phyloP scores from a whole-genome alignment of 1,139 yeast genomes.

The Yamadazyma mexicana region DNA sequence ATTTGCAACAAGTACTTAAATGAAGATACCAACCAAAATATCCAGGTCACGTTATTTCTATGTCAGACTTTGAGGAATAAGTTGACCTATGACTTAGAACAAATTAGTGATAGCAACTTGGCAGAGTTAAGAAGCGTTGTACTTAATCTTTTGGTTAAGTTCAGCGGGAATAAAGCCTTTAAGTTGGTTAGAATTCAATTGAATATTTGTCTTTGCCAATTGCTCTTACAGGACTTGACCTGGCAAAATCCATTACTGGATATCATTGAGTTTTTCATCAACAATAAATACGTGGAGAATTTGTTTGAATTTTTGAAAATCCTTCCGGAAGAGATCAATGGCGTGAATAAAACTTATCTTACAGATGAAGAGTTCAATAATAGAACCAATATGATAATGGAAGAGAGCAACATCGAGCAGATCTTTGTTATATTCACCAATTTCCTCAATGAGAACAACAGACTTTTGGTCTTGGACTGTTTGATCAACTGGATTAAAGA shows the following conservation, averaged over 20 bases:
- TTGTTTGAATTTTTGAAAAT: constrained; percentile 76
- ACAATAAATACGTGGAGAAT: constrained; percentile 22
- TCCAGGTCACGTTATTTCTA: constrained; percentile 73
- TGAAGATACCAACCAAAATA: constrained; percentile 12
- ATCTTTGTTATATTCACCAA: constrained; percentile 64
- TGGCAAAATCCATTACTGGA: constrained; percentile 79
- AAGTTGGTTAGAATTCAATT: constrained; percentile 75
- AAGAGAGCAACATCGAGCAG: constrained; percentile 56
- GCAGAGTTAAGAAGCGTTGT: constrained; percentile 62
- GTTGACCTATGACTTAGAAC: constrained; percentile 78
- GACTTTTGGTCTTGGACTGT: constrained; percentile 61
- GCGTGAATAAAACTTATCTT: constrained; percentile 72
- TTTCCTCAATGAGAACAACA: constrained; percentile 32
- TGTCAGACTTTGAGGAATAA: constrained; percentile 90
- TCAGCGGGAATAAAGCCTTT: constrained; percentile 39
- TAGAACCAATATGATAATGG: constrained; percentile 64
- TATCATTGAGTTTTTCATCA: constrained; percentile 53
- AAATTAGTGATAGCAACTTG: constrained; percentile 55
- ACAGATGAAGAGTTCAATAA: constrained; percentile 76
- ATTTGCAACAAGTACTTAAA: constrained; percentile 38
- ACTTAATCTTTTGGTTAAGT: constrained; percentile 52
- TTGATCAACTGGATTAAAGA: constrained; percentile 89
- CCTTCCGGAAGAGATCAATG: constrained; percentile 87
- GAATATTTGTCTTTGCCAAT: constrained; percentile 76
- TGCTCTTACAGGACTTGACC: constrained; percentile 70